Percentiles rank a stretch among this genome's conserved stretches.
These are phyloP conservation scores for Citrus inodora DNA, from an alignment of 345 rosid species.

Conservation along the genomic window DNA sequence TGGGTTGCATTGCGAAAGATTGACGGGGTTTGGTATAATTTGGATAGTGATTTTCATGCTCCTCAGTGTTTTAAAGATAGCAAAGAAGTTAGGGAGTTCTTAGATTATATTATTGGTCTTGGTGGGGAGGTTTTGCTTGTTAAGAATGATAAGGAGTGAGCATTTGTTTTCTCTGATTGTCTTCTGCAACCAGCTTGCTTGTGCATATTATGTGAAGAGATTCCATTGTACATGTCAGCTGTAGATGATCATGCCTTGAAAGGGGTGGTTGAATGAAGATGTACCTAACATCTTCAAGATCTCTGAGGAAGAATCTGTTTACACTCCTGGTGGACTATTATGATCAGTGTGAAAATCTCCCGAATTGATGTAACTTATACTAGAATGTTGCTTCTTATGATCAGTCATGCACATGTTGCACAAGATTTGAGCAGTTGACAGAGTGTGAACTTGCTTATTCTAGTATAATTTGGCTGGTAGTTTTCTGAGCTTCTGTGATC, in stretches of 20 bases:
- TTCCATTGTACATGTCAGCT: background rate
- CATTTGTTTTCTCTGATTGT: conserved; percentile 17
- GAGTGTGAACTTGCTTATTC: background rate
- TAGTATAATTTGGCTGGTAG: background rate
- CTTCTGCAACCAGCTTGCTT: background rate
- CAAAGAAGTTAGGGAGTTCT: conserved; percentile 47
- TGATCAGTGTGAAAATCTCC: background rate
- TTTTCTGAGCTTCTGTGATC: background rate
- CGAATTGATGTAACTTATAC: background rate
- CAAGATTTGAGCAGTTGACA: background rate
- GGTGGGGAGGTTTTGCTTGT: conserved; percentile 78
- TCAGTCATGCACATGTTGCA: background rate
- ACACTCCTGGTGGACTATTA: background rate
- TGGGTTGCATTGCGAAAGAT: conserved; percentile 78
- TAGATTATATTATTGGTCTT: conserved; percentile 48
- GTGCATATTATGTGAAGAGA: background rate
- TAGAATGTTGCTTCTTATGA: background rate
- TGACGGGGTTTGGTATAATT: conserved; percentile 78
- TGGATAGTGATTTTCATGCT: conserved; percentile 72
- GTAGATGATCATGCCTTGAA: background rate
- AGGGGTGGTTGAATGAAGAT: background rate
- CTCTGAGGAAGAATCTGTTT: background rate
- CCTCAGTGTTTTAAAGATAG: conserved; percentile 41
- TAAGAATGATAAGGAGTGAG: conserved; percentile 37
- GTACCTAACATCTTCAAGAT: background rate